Evolutionary conservation across 1,139 yeast species (phyloP), one percentile per base, ranked within the genome.

Genomic region (Lizanozyma gosingica): DNA sequence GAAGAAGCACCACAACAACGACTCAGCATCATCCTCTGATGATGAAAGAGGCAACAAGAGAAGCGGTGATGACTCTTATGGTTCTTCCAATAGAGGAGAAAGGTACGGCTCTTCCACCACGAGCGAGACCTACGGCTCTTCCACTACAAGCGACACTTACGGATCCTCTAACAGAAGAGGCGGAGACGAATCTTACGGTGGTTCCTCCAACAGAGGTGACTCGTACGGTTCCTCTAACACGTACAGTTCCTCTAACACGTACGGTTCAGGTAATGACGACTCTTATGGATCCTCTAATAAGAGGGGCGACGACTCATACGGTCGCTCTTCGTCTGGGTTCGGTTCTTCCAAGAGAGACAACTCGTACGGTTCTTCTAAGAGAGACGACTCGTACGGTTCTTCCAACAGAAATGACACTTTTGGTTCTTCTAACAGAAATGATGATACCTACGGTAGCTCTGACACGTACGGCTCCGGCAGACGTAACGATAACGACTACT

Each of bases 1-100:
- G n/a, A 50, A 44, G 35, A 50, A 49, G 45, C 39, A 44, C 43
- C 43, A 48, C 45, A 37, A 47, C 37, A 41, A 47, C 36, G 40
- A 44, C 42, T 22, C 29, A 6, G 6, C 29, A 22, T 22, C 29
- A 6, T 22, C 29, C 11, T 22, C 29, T 6, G 29, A 22, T 22
- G 29, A 22, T 6, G 29, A 22, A 22, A 22, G 29, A 22, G 39
- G 35, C 36, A 35, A 36, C 38, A 35, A 33, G 18, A 38, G 39
- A 32, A 17, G 38, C 35, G 40, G 18, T 17, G 36, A 36, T 34
- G 43, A 45, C 35, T 44, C 49, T n/a, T 49, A 48, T 34, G 53
- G 53, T 4, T 47, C 50, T 14, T 45, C 52, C 6, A 37, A 41
- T 34, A 40, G 44, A 34, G 41, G 43, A 34, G 29, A 22, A 6